A percentile compares a stretch with the other conserved stretches of the same genome.
Evolutionary conservation across 345 rosid genomes (phyloP).

Genomic region (Citrus sinensis): DVS_A1.0 CM039166.1:25806501-25807000

Average conservation of each 20-base stretch:
- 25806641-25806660: conserved; percentile 22
- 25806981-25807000: too few relatives aligned
- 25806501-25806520: conserved; percentile 30
- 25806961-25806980: too few relatives aligned
- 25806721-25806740: not conserved
- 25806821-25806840: conserved; percentile 22
- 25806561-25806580: conserved; percentile 38
- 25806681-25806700: not conserved
- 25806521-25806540: conserved; percentile 36
- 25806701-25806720: not conserved
- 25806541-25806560: conserved; percentile 46
- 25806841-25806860: not conserved
- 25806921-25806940: not conserved
- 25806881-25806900: not conserved
- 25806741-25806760: conserved; percentile 32
- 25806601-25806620: conserved; percentile 43
- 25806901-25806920: not conserved
- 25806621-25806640: conserved; percentile 54
- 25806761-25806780: conserved; percentile 46
- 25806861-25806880: not conserved
- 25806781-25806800: conserved; percentile 1
- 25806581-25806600: conserved; percentile 36
- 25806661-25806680: not conserved
- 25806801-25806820: conserved; percentile 29
- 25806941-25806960: not conserved